These are phyloP conservation scores for Xylaria sp. DNA, from an alignment of 2,329 filamentous ascomycete species.

Conservation along the genomic window DNA sequence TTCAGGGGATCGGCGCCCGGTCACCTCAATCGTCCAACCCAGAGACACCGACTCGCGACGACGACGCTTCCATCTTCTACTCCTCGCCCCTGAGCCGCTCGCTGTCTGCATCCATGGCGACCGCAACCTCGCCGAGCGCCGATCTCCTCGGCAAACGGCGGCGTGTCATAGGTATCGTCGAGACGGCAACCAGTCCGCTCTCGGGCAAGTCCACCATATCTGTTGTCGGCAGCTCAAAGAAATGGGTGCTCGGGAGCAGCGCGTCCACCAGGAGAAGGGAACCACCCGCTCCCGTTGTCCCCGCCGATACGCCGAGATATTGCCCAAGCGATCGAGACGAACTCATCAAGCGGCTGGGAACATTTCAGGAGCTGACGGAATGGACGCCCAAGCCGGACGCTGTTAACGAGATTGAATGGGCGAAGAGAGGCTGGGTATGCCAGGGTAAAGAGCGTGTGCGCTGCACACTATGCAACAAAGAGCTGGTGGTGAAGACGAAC, in stretches of 20 bases:
- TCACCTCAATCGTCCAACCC: conserved; percentile 37
- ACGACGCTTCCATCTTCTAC: background rate
- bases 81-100: conserved; percentile 21
- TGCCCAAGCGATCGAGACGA: conserved; percentile 79
- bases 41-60: conserved; percentile 34
- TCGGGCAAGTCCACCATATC: conserved; percentile 35
- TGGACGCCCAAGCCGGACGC: conserved; percentile 90
- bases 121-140: conserved; percentile 19
- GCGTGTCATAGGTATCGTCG: conserved; percentile 41
- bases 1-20: conserved; percentile 59
- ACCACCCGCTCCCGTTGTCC: background rate
- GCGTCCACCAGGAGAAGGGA: conserved; percentile 25
- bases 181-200: conserved; percentile 35
- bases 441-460: conserved; percentile 76
- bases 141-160: conserved; percentile 50
- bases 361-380: conserved; percentile 83
- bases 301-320: conserved; percentile 58
- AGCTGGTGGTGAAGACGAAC: conserved; percentile 75
- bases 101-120: conserved; percentile 33
- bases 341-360: conserved; percentile 74
- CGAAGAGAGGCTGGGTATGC: conserved; percentile 87
- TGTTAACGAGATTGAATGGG: conserved; percentile 90
- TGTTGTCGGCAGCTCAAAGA: conserved; percentile 37
- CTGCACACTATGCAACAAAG: conserved; percentile 78
- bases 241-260: conserved; percentile 33